Base-by-base conservation (phyloP, 345 rosid species). In the Gossypium bickii region DNA sequence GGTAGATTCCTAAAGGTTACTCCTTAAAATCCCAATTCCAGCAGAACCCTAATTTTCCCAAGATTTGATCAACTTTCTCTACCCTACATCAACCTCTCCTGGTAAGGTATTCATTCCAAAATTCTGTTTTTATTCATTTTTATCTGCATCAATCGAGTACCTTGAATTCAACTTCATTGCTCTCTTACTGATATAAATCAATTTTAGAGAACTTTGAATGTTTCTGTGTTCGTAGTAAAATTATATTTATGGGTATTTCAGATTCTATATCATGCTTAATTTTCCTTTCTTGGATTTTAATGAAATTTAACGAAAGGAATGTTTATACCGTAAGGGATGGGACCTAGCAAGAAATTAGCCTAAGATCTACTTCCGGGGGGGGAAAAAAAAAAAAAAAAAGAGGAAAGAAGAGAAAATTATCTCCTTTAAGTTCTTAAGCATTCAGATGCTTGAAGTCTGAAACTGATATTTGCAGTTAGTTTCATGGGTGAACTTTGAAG, bases 11-110 rank as follows among this genome's bases (percentile, higher is more conserved):
- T 55, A 20, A 22, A 12, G 49, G 49, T 10, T 18, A n/a, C 34
- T 12, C 18, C 38, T 2, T 22, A 34, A 17, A 34, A 71, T 11
- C 63, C 64, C 29, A 47, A 47, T 73, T 48, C 59, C 1, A 49
- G 27, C 48, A n/a, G 44, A 61, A 62, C 59, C 76, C 76, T 62
- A 62, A 62, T 45, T 27, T 62, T 8, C 48, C 48, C 69, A 2
- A 9, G 16, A 10, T 29, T 74, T 29, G 29, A 15, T 48, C 70
- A 49, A 29, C 18, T 18, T 16, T 57, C 38, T 22, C 52, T 6
- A 0, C 49, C 29, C 62, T 52, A 12, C 38, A 56, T 57, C 65
- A 41, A 18, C 47, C 13, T 25, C 49, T 24, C 45, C 58, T 7
- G 70, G 60, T 74, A 48, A 45, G 9, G 34, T 74, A 73, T 62